Percentiles rank a stretch among this genome's conserved stretches.
Evolutionary conservation across 2,329 filamentous ascomycete species (phyloP).

Genomic region (Aspergillus tanneri): DNA sequence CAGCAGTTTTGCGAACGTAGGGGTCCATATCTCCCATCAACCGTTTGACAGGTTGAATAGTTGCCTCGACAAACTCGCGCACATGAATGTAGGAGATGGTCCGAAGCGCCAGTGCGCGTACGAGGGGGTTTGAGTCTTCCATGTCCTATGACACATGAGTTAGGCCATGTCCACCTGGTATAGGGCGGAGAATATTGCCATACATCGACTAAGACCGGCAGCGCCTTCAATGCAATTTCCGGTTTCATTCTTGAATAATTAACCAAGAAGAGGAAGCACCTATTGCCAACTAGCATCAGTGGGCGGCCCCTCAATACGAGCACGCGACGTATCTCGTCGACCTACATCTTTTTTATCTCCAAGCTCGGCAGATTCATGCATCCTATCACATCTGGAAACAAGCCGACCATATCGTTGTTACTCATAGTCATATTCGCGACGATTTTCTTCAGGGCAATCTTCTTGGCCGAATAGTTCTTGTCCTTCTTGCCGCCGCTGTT

Average conservation of each 20-base stretch:
- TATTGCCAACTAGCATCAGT: conserved; percentile 38
- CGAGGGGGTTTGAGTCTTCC: conserved; percentile 87
- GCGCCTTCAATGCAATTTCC: conserved; percentile 87
- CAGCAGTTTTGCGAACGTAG: conserved; percentile 95
- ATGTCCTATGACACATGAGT: conserved; percentile 64
- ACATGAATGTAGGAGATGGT: conserved; percentile 99
- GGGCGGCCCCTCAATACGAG: neutral
- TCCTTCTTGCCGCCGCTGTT: conserved; percentile 95
- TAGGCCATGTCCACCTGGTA: neutral
- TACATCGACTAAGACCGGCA: conserved; percentile 81
- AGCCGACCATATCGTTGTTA: conserved; percentile 98
- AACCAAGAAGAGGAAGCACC: conserved; percentile 96
- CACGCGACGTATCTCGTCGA: neutral
- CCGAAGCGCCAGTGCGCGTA: conserved; percentile 84
- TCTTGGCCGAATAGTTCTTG: conserved; percentile 92
- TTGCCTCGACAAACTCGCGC: conserved; percentile 89
- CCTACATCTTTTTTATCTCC: conserved; percentile 99
- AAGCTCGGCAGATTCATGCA: conserved; percentile 94
- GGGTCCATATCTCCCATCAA: conserved; percentile 84
- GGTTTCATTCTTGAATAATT: conserved; percentile 95
- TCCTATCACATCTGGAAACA: conserved; percentile 91
- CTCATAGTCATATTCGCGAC: conserved; percentile 99
- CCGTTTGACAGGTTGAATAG: conserved; percentile 77
- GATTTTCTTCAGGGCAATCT: conserved; percentile 98
- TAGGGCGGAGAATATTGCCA: conserved; percentile 23